phyloP scores from a whole-genome alignment of 106 monocot species.

The Triglochin maritima region DNA sequence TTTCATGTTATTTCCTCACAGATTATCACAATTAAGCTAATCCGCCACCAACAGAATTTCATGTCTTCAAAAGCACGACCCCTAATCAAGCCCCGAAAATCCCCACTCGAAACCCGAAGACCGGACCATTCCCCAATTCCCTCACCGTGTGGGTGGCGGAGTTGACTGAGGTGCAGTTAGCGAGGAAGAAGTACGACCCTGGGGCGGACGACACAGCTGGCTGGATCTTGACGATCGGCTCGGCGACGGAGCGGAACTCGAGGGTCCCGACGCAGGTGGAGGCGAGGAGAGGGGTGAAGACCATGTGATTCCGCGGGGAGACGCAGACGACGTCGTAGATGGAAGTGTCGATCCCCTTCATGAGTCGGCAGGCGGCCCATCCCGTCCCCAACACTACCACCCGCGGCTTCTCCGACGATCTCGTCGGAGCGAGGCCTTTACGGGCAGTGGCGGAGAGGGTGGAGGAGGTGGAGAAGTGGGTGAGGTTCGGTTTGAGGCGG shows the following conservation, averaged over 20 bases:
- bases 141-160: constrained; percentile 51
- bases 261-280: constrained; percentile 98
- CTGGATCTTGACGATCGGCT: constrained; percentile 78
- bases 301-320: constrained; percentile 95
- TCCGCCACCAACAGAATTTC: too few relatives aligned
- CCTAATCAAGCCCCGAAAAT: too few relatives aligned
- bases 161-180: constrained; percentile 43
- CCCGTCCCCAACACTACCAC: constrained; percentile 84
- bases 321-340: constrained; percentile 93
- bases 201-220: constrained; percentile 57
- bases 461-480: neutral
- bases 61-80: too few relatives aligned
- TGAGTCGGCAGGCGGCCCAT: constrained; percentile 84
- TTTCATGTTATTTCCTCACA: too few relatives aligned
- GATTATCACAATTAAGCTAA: too few relatives aligned
- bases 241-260: constrained; percentile 92
- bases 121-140: neutral
- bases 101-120: neutral
- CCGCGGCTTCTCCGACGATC: constrained; percentile 42
- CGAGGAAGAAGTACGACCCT: constrained; percentile 76
- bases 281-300: constrained; percentile 92
- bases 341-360: constrained; percentile 76
- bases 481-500: constrained; percentile 12
- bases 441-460: constrained; percentile 1
- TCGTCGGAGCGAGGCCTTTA: constrained; percentile 34